A percentile compares a stretch with the other conserved stretches of the same genome.
Evolutionary conservation across 257 asterid species (phyloP).

Genomic region (Solanum peruvianum): DNA sequence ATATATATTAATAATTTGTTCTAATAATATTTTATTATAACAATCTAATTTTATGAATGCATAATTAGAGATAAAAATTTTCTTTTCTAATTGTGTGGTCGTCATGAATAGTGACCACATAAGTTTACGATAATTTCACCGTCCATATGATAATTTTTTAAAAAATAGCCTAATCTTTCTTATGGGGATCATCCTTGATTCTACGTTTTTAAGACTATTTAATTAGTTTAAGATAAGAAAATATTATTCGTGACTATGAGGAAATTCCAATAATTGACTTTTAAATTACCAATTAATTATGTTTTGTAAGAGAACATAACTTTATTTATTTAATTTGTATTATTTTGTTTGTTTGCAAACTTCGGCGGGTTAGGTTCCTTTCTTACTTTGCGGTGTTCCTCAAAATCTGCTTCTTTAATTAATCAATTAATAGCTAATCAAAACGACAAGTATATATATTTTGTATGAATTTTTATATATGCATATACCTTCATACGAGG

Average conservation of each 20-base stretch:
- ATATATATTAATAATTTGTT: no score
- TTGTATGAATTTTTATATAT: no score
- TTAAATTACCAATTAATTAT: background rate
- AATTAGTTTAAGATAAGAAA: background rate
- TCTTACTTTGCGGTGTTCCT: background rate
- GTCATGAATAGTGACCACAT: background rate
- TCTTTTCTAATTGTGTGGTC: background rate
- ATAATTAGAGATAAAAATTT: background rate
- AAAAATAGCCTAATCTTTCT: background rate
- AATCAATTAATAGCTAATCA: background rate
- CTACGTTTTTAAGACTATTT: background rate
- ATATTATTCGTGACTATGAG: background rate
- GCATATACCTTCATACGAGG: no score
- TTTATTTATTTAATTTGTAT: background rate
- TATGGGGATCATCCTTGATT: background rate
- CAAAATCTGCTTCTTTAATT: background rate
- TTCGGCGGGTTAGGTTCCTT: background rate
- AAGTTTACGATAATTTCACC: background rate
- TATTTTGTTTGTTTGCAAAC: background rate
- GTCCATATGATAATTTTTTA: background rate
- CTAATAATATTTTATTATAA: fast-evolving
- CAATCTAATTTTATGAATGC: fast-evolving
- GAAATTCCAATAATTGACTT: background rate
- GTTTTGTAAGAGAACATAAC: background rate
- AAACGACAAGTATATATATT: background rate